Percentiles rank a stretch among this genome's conserved stretches.
These are phyloP conservation scores for Metarhizium album DNA, from an alignment of 2,329 filamentous ascomycete species.

Conservation along the genomic window DNA sequence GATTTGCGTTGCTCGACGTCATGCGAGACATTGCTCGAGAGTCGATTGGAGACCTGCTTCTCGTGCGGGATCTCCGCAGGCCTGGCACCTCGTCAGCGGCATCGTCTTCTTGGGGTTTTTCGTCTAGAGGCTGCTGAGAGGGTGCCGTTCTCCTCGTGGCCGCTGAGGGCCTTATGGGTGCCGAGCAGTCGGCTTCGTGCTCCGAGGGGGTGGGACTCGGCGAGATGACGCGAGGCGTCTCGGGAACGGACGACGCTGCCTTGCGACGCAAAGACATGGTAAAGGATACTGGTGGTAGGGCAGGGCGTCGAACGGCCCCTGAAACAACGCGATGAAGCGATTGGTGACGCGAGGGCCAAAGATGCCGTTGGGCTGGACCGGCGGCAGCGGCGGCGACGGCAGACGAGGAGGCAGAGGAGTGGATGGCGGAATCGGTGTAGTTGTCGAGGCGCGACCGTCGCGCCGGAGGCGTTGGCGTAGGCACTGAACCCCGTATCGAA, in stretches of 20 bases:
- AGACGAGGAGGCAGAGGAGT: not conserved
- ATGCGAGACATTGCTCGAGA: constrained; percentile 41
- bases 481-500: constrained; percentile 12
- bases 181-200: constrained; percentile 42
- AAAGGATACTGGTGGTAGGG: constrained; percentile 49
- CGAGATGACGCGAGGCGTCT: constrained; percentile 79
- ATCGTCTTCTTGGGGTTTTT: constrained; percentile 42
- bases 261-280: constrained; percentile 42
- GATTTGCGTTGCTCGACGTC: constrained; percentile 35
- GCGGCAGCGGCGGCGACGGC: not conserved
- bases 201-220: constrained; percentile 59
- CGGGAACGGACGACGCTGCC: constrained; percentile 44
- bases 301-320: constrained; percentile 44
- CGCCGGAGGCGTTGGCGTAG: constrained; percentile 6
- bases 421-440: constrained; percentile 30
- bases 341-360: constrained; percentile 37
- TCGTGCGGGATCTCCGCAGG: constrained; percentile 53
- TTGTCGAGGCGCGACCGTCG: constrained; percentile 39
- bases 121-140: constrained; percentile 49
- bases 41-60: constrained; percentile 59
- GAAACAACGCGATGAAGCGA: constrained; percentile 39
- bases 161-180: constrained; percentile 67
- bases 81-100: constrained; percentile 32
- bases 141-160: constrained; percentile 41
- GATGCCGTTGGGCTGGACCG: constrained; percentile 3